phyloP scores from a whole-genome alignment of 495 filamentous ascomycete species.

The Penicillium herquei region DNA sequence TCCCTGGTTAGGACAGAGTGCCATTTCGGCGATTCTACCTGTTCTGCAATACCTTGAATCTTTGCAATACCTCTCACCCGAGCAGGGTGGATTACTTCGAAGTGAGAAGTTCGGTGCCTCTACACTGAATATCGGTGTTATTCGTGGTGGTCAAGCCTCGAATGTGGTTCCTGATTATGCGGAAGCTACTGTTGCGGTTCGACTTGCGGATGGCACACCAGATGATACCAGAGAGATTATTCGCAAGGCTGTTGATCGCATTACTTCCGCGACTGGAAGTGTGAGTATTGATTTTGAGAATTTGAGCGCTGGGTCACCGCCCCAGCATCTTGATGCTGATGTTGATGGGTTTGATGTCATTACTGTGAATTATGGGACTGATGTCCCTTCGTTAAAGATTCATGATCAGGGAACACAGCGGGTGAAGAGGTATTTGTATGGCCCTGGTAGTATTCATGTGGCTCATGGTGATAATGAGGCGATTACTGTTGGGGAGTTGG shows the following conservation, averaged over 20 bases:
- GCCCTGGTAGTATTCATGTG: conserved; percentile 72
- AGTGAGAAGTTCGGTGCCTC: conserved; percentile 74
- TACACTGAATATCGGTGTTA: conserved; percentile 74
- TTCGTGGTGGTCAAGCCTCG: conserved; percentile 75
- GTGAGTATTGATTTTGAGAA: conserved; percentile 47
- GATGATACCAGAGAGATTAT: conserved; percentile 49
- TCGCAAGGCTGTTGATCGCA: conserved; percentile 53
- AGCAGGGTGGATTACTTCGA: conserved; percentile 56
- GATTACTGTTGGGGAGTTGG: conserved; percentile 62
- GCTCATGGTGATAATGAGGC: conserved; percentile 77
- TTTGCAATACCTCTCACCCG: conserved; percentile 54
- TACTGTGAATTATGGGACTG: conserved; percentile 67
- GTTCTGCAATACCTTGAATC: conserved; percentile 56
- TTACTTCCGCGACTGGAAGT: conserved; percentile 57
- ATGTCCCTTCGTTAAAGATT: conserved; percentile 21
- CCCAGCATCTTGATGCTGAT: conserved; percentile 66
- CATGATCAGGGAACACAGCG: conserved; percentile 49
- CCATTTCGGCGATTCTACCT: conserved; percentile 52
- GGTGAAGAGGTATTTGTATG: conserved; percentile 73
- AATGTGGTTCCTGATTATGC: conserved; percentile 80
- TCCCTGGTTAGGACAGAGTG: conserved; percentile 68
- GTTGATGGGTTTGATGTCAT: conserved; percentile 71
- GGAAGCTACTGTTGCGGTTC: conserved; percentile 57
- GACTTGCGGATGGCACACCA: conserved; percentile 69
- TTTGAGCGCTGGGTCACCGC: conserved; percentile 63